Evolutionary conservation across 345 rosid genomes (phyloP).

Genomic region (Litchi chinensis): DNA sequence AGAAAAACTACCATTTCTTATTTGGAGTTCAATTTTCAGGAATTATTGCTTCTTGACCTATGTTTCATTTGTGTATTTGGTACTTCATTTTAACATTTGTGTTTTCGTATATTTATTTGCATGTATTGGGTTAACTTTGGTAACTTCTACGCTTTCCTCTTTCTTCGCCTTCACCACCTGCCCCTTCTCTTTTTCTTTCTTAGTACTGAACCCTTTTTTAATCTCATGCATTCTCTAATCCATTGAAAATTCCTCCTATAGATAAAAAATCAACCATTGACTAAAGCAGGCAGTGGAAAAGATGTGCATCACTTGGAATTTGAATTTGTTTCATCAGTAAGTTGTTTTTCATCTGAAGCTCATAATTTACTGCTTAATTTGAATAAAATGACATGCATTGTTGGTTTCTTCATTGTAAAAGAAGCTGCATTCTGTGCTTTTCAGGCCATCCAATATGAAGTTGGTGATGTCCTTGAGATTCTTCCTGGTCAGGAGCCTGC

Average conservation of each 20-base stretch:
- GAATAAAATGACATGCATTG: background rate
- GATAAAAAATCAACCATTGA: constrained; percentile 65
- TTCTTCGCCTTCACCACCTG: background rate
- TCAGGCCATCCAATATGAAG: constrained; percentile 61
- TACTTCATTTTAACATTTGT: background rate
- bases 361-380: background rate
- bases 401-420: constrained; percentile 10
- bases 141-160: background rate
- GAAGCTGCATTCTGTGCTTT: constrained; percentile 17
- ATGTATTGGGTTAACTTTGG: background rate
- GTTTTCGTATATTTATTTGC: background rate
- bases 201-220: background rate
- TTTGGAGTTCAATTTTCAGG: background rate
- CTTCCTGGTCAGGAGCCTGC: constrained; percentile 73
- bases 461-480: constrained; percentile 90
- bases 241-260: constrained; percentile 26
- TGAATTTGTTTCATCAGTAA: constrained; percentile 72
- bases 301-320: constrained; percentile 94
- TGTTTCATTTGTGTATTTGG: background rate
- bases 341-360: constrained; percentile 28
- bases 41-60: background rate
- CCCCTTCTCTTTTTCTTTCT: background rate
- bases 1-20: background rate
- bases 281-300: constrained; percentile 60
- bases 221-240: background rate